Base-by-base conservation (phyloP, 768 basidiomycete genomes). In the Phaeotremella skinneri region DNA sequence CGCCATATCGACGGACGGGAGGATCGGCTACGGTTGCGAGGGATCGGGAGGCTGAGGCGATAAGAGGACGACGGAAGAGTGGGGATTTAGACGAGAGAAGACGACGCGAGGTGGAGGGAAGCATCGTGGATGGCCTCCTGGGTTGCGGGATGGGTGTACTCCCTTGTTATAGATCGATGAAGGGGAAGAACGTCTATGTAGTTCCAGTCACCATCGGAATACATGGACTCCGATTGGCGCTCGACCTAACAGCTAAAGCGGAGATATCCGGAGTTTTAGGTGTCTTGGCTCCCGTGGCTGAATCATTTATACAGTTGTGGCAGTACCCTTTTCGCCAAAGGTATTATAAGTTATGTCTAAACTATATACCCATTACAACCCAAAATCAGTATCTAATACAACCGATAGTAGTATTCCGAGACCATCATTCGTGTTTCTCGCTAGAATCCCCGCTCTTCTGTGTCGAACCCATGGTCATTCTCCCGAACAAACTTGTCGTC, bases 1-100 rank as follows among this genome's bases (percentile, higher is more conserved):
- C 93, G 25, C 94, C 94, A 72, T 97, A 94, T 61, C 84, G 85
- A 64, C 91, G 83, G 20, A 93, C 89, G 29, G 92, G 93, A n/a
- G 89, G 75, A 49, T 76, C 78, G 29, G 78, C 64, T 9, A 73
- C 75, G 11, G 78, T 76, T 6, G 78, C 78, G 81, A 72, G 69
- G 0, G 69, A 65, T 65, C 77, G 65, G 27, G 57, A 59, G 3
- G 49, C 21, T 9, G 30, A 26, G 56, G 49, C 30, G 20, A 41
- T 17, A 11, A 31, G 17, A 25, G 7, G 11, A 41, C 43, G 48
- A 4, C 3, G 49, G 41, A 30, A 37, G 39, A 39, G 62, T 45
- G 56, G 34, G 34, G 32, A 14, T 7, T 11, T 20, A 21, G 43
- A 45, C 6, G 43, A 45, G 11, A 45, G 43, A 23, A 45, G 11